Conservation (phyloP, 2,329 filamentous ascomycete species). For the Pleochaeta shiraiana region DNA sequence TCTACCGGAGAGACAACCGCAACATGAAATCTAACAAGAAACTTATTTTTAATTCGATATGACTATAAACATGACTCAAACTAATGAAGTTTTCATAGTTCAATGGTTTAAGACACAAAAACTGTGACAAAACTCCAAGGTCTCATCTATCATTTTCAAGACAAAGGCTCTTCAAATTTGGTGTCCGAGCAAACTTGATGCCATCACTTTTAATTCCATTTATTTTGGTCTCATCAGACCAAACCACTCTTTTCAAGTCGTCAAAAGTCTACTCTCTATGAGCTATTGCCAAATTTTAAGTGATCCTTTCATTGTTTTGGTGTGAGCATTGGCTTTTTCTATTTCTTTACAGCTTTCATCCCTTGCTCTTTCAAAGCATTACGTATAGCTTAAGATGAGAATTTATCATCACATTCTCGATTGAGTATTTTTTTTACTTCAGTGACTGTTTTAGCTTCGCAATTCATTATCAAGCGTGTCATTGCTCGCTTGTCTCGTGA, state of each 20-base stretch:
- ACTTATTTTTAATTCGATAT: too few species aligned
- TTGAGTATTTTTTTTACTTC: background rate
- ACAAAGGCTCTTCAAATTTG: background rate
- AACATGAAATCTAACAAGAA: too few species aligned
- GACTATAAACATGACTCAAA: too few species aligned
- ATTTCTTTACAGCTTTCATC: background rate
- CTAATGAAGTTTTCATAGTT: too few species aligned
- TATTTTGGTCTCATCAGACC: background rate
- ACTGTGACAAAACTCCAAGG: background rate
- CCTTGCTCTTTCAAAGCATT: background rate
- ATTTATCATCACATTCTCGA: background rate
- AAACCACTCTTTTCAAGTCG: background rate
- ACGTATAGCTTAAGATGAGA: background rate
- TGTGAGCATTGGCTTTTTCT: background rate
- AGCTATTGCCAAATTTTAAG: background rate
- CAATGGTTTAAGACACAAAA: too few species aligned
- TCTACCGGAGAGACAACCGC: too few species aligned
- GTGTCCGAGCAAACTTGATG: background rate
- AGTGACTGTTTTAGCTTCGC: background rate
- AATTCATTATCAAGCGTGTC: background rate
- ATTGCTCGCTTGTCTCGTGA: background rate
- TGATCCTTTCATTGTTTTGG: background rate
- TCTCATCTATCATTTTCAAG: background rate
- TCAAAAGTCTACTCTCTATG: background rate
- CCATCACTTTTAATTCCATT: background rate